Base-by-base conservation (phyloP, 2,329 filamentous ascomycete genomes). In the Ascochyta pisi region DNA sequence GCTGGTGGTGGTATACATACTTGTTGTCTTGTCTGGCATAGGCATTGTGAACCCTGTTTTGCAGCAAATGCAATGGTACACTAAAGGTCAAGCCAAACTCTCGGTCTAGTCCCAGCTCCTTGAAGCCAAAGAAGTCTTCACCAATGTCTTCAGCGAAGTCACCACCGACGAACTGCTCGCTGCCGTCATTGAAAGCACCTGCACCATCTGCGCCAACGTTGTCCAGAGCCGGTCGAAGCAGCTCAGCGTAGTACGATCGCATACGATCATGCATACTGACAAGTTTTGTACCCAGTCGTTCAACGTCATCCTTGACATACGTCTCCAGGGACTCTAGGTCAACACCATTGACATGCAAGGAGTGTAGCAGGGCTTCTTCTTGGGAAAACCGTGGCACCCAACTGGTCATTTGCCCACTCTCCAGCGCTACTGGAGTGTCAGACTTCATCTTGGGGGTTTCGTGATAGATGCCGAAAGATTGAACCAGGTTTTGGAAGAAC, bases 81-180 rank as follows among this genome's bases (percentile, higher is more conserved):
- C 91, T 93, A 58, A 98, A 85, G 64, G 90, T 90, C 29, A 94
- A 89, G 16, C 93, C 93, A 72, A 98, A 89, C 73, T 99, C 95
- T 66, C 88, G 89, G 69, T 96, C 92, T 54, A 99, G 84, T 39
- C 95, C 95, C 41, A 99, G 85, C 57, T 96, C 93, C 73, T 92
- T 93, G 84, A 99, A 98, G 26, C 95, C 95, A 70, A 99, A 99
- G 84, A 97, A 99, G 78, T 99, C 95, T 80, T 99, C 95, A 58
- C 93, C 94, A 12, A 99, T 89, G 66, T 99, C 95, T 73, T 97
- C 95, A 0, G 95, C 95, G 74, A 99, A 99, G 76, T 99, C 95
- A 59, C 95, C 95, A 41, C 91, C 92, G 43, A 97, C 88, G 66
- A 98, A 99, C 73, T 98, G 95, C 62, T 99, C 95, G 75, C 92